These are phyloP conservation scores for Clitoria ternatea DNA, from an alignment of 306 rosid genomes.

Conservation along the genomic window DNA sequence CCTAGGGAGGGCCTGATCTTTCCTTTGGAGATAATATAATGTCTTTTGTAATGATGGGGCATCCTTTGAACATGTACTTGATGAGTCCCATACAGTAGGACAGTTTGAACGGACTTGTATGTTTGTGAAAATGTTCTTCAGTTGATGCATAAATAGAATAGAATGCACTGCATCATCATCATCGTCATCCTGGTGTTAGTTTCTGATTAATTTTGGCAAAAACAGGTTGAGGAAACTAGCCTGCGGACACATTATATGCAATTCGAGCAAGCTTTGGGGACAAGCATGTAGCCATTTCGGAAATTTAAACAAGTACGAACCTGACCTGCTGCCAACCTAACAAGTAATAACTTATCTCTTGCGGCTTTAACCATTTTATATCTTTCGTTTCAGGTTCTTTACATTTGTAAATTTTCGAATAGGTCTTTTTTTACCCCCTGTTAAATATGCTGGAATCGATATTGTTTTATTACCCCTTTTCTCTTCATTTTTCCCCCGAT, in stretches of 20 bases:
- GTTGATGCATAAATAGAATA: slow-evolving; percentile 1
- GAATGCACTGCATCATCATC: background rate
- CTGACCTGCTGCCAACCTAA: slow-evolving; percentile 39
- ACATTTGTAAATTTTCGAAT: slow-evolving; percentile 40
- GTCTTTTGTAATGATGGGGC: background rate
- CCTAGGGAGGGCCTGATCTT: background rate
- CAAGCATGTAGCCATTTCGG: slow-evolving; percentile 30
- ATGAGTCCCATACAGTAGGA: background rate
- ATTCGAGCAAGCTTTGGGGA: slow-evolving; percentile 46
- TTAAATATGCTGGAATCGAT: slow-evolving; percentile 24
- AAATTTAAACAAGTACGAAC: slow-evolving; percentile 28
- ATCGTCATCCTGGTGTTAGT: background rate
- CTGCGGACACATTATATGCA: slow-evolving; percentile 71
- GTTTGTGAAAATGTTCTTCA: background rate
- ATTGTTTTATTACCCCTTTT: slow-evolving; percentile 12
- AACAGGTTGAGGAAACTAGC: slow-evolving; percentile 75
- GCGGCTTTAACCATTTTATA: slow-evolving; percentile 24
- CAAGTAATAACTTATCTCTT: background rate
- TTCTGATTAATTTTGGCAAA: slow-evolving; percentile 26
- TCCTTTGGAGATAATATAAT: background rate
- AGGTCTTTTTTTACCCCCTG: background rate
- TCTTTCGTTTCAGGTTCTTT: slow-evolving; percentile 25
- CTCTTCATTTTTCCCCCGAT: background rate
- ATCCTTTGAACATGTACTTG: background rate
- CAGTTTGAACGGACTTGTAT: background rate